Evolutionary conservation across 768 basidiomycete species (phyloP).

Genomic region (Kwoniella sp.): DNA sequence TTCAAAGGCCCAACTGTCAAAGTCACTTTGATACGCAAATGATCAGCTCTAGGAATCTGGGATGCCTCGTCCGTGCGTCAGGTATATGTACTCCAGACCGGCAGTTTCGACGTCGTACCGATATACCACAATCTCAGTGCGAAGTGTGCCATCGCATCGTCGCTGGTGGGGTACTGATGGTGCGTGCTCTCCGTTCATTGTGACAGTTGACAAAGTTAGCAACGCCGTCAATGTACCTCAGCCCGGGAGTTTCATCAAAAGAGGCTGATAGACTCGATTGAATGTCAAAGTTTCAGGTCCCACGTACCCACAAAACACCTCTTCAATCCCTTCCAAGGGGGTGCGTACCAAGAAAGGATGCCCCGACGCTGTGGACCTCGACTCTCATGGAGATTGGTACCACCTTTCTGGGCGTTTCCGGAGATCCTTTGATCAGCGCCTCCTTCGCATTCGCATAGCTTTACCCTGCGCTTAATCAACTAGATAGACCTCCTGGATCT

Average conservation of each 20-base stretch:
- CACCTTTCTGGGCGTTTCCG: background rate
- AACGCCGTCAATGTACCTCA: background rate
- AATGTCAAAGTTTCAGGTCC: background rate
- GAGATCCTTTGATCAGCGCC: background rate
- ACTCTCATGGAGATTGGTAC: background rate
- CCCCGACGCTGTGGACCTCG: background rate
- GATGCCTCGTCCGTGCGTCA: background rate
- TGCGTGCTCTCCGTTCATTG: background rate
- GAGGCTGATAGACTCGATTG: too few species aligned
- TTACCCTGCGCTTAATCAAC: too few species aligned
- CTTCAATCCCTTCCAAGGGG: background rate
- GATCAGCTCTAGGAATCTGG: too few species aligned
- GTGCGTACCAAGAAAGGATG: background rate
- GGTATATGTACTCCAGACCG: conserved; percentile 1
- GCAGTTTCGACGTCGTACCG: too few species aligned
- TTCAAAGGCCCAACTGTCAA: too few species aligned
- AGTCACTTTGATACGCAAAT: background rate
- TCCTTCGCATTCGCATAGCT: background rate
- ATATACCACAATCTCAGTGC: too few species aligned
- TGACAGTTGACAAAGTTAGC: background rate
- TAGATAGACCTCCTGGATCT: too few species aligned
- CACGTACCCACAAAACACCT: background rate
- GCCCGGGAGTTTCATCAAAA: too few species aligned
- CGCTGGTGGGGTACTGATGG: background rate
- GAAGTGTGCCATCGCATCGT: too few species aligned